Conservation (phyloP, 169 alveolate species). For the Cryptosporidium bovis region DNA sequence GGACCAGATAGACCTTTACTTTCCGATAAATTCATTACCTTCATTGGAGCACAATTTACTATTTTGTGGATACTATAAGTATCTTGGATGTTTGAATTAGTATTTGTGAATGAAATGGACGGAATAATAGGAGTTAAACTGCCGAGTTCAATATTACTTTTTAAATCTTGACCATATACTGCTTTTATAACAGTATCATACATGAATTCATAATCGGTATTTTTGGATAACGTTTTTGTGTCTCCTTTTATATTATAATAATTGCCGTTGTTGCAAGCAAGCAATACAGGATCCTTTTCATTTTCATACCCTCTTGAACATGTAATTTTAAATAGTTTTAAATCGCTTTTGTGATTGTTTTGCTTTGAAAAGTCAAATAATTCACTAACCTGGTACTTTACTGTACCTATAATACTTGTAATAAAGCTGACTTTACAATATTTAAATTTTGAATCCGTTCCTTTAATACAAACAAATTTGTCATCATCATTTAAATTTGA, state of each 20-base stretch:
- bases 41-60: constrained; percentile 36
- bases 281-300: constrained; percentile 38
- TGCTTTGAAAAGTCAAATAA: constrained; percentile 12
- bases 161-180: constrained; percentile 8
- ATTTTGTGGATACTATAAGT: constrained; percentile 6
- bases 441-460: constrained; percentile 18
- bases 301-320: constrained; percentile 70
- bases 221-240: constrained; percentile 39
- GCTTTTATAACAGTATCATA: constrained; percentile 10
- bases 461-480: constrained; percentile 44
- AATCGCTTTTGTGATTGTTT: neutral
- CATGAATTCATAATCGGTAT: constrained; percentile 8
- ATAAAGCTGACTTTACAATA: constrained; percentile 34
- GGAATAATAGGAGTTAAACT: neutral
- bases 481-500: neutral
- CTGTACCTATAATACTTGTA: constrained; percentile 33
- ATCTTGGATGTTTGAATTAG: neutral
- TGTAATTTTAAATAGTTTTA: constrained; percentile 38
- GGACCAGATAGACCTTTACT: constrained; percentile 71
- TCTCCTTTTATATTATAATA: constrained; percentile 54
- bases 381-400: constrained; percentile 34
- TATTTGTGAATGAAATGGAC: constrained; percentile 1
- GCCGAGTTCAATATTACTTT: neutral
- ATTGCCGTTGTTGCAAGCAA: constrained; percentile 60
- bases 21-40: constrained; percentile 51